phyloP scores from a whole-genome alignment of 2,329 filamentous ascomycete genomes.

The Stachybotrys echinatus region DNA sequence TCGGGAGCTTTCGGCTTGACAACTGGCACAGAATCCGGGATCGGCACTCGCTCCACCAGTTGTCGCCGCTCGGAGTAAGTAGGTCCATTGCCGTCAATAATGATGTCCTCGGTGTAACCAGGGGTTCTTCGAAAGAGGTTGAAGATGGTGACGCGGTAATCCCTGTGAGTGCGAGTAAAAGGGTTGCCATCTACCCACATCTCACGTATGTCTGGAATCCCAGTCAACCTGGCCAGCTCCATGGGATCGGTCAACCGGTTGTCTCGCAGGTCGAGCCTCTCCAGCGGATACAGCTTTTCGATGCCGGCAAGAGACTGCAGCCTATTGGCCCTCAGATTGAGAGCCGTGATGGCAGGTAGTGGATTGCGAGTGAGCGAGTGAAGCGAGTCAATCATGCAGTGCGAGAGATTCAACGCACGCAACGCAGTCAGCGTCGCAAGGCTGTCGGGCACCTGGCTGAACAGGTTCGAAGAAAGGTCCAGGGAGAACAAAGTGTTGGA shows the following conservation, averaged over 20 bases:
- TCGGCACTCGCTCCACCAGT: constrained; percentile 73
- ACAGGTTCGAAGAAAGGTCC: constrained; percentile 87
- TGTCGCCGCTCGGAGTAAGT: constrained; percentile 81
- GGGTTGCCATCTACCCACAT: constrained; percentile 92
- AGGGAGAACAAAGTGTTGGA: constrained; percentile 86
- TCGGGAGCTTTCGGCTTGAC: constrained; percentile 65
- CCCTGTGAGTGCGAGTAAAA: constrained; percentile 79
- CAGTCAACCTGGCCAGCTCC: constrained; percentile 83
- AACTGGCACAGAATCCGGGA: constrained; percentile 71
- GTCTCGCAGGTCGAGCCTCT: constrained; percentile 85
- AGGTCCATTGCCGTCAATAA: constrained; percentile 80
- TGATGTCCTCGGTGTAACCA: constrained; percentile 83
- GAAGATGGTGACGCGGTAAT: constrained; percentile 87
- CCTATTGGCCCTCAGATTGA: constrained; percentile 87
- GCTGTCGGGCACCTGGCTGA: constrained; percentile 90
- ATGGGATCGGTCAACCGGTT: constrained; percentile 87
- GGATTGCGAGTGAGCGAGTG: constrained; percentile 82
- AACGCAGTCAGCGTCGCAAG: constrained; percentile 79
- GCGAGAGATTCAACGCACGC: constrained; percentile 87
- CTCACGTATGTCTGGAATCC: constrained; percentile 85
- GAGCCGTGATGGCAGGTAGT: constrained; percentile 84
- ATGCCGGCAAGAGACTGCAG: constrained; percentile 83
- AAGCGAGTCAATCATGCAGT: constrained; percentile 96
- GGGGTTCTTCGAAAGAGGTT: constrained; percentile 89
- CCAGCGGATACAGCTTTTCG: constrained; percentile 81